A percentile compares a stretch with the other conserved stretches of the same genome.
Conservation (phyloP, 2,329 filamentous ascomycete species). For the Pseudogymnoascus sp. region DNA sequence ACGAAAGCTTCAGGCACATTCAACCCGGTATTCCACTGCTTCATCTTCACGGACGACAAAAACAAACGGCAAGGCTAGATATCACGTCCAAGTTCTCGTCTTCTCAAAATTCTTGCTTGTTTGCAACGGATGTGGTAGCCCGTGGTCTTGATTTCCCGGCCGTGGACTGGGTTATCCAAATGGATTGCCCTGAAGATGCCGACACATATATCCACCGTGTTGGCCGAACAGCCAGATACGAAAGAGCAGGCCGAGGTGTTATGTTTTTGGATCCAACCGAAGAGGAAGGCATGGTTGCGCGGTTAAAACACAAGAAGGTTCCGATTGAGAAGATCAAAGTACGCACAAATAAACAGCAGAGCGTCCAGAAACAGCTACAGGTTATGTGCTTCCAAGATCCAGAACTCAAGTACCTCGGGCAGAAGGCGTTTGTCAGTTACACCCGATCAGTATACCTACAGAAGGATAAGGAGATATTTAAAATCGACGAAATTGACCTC, state of each 20-base stretch:
- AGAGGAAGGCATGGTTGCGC: conserved; percentile 81
- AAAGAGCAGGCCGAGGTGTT: conserved; percentile 79
- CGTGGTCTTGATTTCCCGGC: conserved; percentile 92
- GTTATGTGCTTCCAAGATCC: conserved; percentile 95
- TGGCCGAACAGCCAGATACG: conserved; percentile 87
- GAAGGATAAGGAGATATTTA: conserved; percentile 86
- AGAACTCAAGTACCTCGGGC: conserved; percentile 87
- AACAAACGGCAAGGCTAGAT: conserved; percentile 79
- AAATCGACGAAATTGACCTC: conserved; percentile 72
- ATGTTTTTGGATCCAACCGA: conserved; percentile 89
- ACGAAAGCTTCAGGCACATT: conserved; percentile 85
- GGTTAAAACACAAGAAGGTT: conserved; percentile 82
- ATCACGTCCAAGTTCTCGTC: conserved; percentile 78
- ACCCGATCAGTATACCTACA: conserved; percentile 78
- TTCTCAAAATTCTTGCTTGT: conserved; percentile 78
- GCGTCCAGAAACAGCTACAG: conserved; percentile 76
- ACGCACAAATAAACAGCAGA: conserved; percentile 80
- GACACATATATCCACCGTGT: conserved; percentile 98
- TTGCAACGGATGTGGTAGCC: conserved; percentile 92
- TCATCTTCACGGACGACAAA: conserved; percentile 89
- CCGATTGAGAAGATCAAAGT: conserved; percentile 82
- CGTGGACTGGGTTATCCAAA: conserved; percentile 97
- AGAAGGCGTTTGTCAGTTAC: conserved; percentile 94
- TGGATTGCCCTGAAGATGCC: conserved; percentile 93
- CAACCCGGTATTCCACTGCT: conserved; percentile 90